Evolutionary conservation across 768 basidiomycete genomes (phyloP).

Genomic region (Cystofilobasidium capitatum): DNA sequence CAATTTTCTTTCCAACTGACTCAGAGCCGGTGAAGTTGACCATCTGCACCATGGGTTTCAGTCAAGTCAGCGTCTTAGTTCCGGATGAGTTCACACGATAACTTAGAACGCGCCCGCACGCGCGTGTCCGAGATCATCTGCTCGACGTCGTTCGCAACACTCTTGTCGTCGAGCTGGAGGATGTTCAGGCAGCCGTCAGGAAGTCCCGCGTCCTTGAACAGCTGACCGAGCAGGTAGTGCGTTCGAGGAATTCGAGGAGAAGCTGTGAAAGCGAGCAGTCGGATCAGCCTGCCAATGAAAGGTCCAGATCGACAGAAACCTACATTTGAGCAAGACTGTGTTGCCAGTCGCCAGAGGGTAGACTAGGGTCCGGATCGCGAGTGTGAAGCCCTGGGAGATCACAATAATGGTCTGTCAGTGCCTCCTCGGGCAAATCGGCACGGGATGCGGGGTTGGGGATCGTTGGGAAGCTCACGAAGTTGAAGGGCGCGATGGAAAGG

Average conservation of each 20-base stretch:
- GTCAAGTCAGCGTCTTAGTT: background rate
- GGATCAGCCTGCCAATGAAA: background rate
- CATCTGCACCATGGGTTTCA: background rate
- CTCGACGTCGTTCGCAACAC: conserved; percentile 44
- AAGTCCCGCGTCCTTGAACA: conserved; percentile 49
- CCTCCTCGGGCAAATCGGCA: background rate
- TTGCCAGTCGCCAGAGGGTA: conserved; percentile 43
- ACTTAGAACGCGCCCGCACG: conserved; percentile 33
- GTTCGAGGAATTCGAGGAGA: conserved; percentile 33
- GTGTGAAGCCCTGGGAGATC: conserved; percentile 21
- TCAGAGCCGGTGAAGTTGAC: conserved; percentile 27
- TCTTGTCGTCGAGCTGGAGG: conserved; percentile 46
- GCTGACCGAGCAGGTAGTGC: conserved; percentile 36
- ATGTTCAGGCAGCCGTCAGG: conserved; percentile 55
- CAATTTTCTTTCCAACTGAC: conserved; percentile 37
- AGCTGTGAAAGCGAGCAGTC: background rate
- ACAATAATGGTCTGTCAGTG: background rate
- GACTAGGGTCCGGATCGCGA: conserved; percentile 34
- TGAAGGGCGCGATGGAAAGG: conserved; percentile 16
- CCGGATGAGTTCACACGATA: background rate
- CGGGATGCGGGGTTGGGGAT: no score
- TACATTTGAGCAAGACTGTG: conserved; percentile 39
- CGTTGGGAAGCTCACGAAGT: conserved; percentile 7
- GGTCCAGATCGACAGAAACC: background rate
- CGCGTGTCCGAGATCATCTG: conserved; percentile 52